These are phyloP conservation scores for Xerocomellus intermedius DNA, from an alignment of 768 basidiomycete species.

Conservation along the genomic window DNA sequence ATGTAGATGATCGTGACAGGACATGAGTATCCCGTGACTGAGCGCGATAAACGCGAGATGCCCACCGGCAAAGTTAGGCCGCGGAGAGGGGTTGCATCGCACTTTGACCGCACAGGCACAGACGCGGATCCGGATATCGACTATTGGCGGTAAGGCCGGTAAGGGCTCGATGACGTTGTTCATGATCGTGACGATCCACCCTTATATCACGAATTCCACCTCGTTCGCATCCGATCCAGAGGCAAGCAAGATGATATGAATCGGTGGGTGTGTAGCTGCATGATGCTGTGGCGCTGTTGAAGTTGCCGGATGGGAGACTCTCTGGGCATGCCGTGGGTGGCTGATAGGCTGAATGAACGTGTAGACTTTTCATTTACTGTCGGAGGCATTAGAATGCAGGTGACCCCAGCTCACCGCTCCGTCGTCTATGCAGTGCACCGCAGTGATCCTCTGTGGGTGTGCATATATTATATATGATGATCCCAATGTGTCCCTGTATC, in stretches of 20 bases:
- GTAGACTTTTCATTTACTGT: too few species aligned
- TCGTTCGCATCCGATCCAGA: not conserved
- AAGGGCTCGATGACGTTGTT: not conserved
- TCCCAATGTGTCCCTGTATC: not conserved
- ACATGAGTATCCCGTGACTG: not conserved
- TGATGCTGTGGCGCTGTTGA: not conserved
- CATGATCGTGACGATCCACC: too few species aligned
- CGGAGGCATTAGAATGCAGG: too few species aligned
- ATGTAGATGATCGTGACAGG: not conserved
- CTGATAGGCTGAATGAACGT: not conserved
- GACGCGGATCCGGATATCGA: not conserved
- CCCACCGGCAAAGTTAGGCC: not conserved
- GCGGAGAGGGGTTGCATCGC: not conserved
- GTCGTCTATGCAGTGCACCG: not conserved
- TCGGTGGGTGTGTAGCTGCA: not conserved
- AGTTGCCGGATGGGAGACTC: not conserved
- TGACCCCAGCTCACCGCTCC: not conserved
- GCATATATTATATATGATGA: not conserved
- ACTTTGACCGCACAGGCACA: not conserved
- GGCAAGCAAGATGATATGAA: not conserved
- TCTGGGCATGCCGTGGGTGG: too few species aligned
- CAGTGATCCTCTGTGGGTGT: not conserved
- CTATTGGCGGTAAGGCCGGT: not conserved
- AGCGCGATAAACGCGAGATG: constrained; percentile 5
- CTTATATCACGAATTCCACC: not conserved